Base-by-base conservation (phyloP, 2,329 filamentous ascomycete species). In the Amylocarpus encephaloides region DNA sequence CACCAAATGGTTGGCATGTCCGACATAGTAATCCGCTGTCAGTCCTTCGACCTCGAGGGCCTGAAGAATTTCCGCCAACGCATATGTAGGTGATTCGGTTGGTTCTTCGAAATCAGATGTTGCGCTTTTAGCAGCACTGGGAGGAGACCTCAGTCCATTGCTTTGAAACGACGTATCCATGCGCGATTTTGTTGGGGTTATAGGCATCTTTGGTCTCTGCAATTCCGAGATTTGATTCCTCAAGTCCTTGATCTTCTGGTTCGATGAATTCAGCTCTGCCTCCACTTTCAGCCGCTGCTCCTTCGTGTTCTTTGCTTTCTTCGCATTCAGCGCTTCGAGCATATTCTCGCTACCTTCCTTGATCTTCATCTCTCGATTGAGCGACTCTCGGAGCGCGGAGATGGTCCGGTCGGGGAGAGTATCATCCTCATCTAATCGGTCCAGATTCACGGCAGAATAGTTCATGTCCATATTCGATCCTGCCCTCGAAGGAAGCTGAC, bases 341-440 rank as follows among this genome's bases (percentile, higher is more conserved):
- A 98, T 84, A 67, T 98, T 98, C 73, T 98, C 93, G 51, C 92
- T 96, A 16, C 93, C 93, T 62, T 92, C 87, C 69, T 95, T 96
- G 66, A 98, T 97, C 75, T 97, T 97, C 72, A 91, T 84, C 71
- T 98, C 94, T 63, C 94, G 92, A 59, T 90, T 92, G 57, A 98
- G 85, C 64, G 85, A 81, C 61, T 96, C 91, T 63, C 86, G 84
- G 55, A 96, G 77, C 46, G 80, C 75, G 18, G 83, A 79, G 62
- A 95, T 82, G 36, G 82, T 79, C 68, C 89, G 83, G 66, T 95
- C 89, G 12, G 82, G 77, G 9, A 76, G 72, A 59, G 62, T 69
- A 52, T 81, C 79, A 47, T 83, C 80, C 58, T 88, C 84, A 48
- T 85, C 83, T 33, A 79, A 64, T 62, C 78, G 79, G 51, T 82